These are phyloP conservation scores for Aspergillus persii DNA, from an alignment of 2,329 filamentous ascomycete species.

Conservation along the genomic window DNA sequence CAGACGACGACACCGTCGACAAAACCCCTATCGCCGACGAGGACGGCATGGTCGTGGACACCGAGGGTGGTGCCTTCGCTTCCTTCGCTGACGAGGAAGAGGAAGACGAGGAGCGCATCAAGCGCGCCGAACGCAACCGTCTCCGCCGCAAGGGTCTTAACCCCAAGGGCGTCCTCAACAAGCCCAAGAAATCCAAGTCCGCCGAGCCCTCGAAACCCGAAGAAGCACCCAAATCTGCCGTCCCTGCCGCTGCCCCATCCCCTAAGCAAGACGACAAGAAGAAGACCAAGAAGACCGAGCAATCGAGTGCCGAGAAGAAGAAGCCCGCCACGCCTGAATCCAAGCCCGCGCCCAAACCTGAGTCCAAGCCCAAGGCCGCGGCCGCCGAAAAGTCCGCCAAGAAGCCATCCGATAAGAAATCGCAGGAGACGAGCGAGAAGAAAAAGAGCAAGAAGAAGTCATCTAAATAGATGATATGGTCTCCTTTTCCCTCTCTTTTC, in stretches of 20 bases:
- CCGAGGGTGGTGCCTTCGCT: conserved; percentile 59
- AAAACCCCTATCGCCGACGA: conserved; percentile 63
- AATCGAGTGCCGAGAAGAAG: conserved; percentile 7
- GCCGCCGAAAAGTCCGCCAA: conserved; percentile 11
- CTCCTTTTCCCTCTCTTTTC: conserved; percentile 12
- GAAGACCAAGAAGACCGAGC: conserved; percentile 23
- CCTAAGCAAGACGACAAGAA: conserved; percentile 17
- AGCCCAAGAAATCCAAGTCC: conserved; percentile 30
- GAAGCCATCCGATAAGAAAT: conserved; percentile 8
- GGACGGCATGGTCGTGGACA: conserved; percentile 27
- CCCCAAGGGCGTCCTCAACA: conserved; percentile 57
- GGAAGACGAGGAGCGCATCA: conserved; percentile 65
- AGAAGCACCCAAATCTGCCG: not conserved
- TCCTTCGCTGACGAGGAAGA: conserved; percentile 73
- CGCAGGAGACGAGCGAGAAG: conserved; percentile 6
- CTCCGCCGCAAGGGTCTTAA: conserved; percentile 73
- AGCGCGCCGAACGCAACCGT: conserved; percentile 69
- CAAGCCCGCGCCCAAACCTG: conserved; percentile 7
- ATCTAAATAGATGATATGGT: conserved; percentile 25
- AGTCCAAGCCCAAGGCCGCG: conserved; percentile 18
- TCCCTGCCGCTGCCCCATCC: conserved; percentile 8
- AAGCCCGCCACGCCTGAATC: not conserved
- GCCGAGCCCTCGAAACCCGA: conserved; percentile 15
- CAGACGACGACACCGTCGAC: conserved; percentile 57
- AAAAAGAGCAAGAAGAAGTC: conserved; percentile 29